Percentiles rank a stretch among this genome's conserved stretches.
These are phyloP conservation scores for Cladosporium sp. DNA, from an alignment of 2,329 filamentous ascomycete genomes.

Conservation along the genomic window DNA sequence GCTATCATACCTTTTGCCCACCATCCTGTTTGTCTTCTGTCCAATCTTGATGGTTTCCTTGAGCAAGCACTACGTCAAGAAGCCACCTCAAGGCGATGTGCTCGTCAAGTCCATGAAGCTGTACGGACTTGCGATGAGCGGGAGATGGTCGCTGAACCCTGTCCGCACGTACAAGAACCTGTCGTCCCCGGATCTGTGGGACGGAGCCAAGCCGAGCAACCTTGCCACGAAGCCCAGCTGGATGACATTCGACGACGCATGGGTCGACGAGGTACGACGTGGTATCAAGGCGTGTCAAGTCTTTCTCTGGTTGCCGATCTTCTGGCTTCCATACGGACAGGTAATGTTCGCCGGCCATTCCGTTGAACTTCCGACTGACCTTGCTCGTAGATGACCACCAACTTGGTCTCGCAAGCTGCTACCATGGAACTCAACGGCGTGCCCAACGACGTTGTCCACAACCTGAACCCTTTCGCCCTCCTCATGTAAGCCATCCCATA, in stretches of 20 bases:
- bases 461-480: constrained; percentile 36
- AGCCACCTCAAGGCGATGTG: constrained; percentile 62
- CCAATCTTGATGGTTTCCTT: constrained; percentile 29
- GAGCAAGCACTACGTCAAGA: constrained; percentile 48
- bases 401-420: constrained; percentile 39
- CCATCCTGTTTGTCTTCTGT: constrained; percentile 54
- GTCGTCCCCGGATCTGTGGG: constrained; percentile 41
- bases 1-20: constrained; percentile 55
- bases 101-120: constrained; percentile 61
- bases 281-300: constrained; percentile 54
- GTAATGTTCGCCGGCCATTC: constrained; percentile 42
- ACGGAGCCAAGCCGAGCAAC: constrained; percentile 23
- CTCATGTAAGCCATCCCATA: constrained; percentile 31
- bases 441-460: constrained; percentile 40
- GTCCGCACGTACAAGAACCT: constrained; percentile 54
- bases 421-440: constrained; percentile 39
- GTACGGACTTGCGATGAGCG: constrained; percentile 54
- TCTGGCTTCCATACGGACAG: constrained; percentile 54
- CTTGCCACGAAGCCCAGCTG: constrained; percentile 51
- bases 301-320: constrained; percentile 42
- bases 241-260: constrained; percentile 74
- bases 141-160: constrained; percentile 53
- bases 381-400: constrained; percentile 46
- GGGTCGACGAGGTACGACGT: constrained; percentile 66
- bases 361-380: constrained; percentile 36